Evolutionary conservation across 805 yeast genomes (phyloP).

Genomic region (Spathaspora boniae): DNA sequence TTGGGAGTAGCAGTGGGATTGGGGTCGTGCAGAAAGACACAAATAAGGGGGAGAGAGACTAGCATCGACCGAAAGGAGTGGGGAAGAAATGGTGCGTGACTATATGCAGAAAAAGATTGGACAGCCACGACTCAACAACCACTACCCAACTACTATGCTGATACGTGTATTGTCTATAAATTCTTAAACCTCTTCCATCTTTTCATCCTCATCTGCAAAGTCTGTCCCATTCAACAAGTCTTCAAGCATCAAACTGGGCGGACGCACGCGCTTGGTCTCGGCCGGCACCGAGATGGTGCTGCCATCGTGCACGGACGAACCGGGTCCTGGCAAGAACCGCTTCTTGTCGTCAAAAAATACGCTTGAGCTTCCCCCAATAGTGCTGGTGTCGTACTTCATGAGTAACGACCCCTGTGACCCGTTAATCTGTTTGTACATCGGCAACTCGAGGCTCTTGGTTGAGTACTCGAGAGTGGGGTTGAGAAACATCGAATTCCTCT

Average conservation of each 20-base stretch:
- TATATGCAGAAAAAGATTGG: neutral
- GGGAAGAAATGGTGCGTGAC: too few species aligned
- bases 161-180: neutral
- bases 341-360: neutral
- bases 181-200: neutral
- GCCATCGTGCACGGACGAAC: neutral
- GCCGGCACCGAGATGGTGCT: neutral
- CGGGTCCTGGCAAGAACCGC: neutral
- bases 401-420: neutral
- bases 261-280: neutral
- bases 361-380: neutral
- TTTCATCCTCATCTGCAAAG: too few species aligned
- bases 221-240: neutral
- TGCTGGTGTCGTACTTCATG: neutral
- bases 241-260: constrained; percentile 1
- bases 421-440: neutral
- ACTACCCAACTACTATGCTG: neutral
- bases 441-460: neutral
- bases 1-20: too few species aligned
- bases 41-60: neutral
- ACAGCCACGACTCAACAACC: neutral
- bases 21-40: neutral
- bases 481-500: constrained; percentile 3
- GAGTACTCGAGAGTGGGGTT: constrained; percentile 5
- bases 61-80: too few species aligned